Evolutionary conservation across 805 yeast species (phyloP), one percentile per base, ranked within the genome.

Genomic region (Yarrowia porcina): DNA sequence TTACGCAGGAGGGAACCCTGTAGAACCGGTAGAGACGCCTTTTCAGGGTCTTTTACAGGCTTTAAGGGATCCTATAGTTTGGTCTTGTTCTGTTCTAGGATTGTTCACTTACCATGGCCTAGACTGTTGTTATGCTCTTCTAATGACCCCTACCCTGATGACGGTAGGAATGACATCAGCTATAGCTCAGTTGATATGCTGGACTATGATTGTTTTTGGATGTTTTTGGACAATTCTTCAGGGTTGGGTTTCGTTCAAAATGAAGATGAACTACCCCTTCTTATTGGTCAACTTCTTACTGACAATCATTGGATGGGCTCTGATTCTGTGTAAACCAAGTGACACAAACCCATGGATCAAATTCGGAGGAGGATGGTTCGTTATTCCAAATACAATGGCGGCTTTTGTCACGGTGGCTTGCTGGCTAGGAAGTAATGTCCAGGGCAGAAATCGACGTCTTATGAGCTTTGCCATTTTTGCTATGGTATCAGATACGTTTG

Each of bases 281-380:
- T 3, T 44, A 15, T 4, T 44, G 15, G 27, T 17, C 11, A 44
- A 44, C 18, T 27, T 11, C 21, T n/a, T 44, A 2, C 12, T 44
- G 6, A 17, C n/a, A 2, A 44, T 44, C 23, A 44, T 44, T 17
- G 49, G 49, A n/a, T 44, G 49, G 49, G 49, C 49, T 2, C 21
- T 44, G 6, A 44, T 44, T 27, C 33, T 44, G 23, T 44, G 49
- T 10, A 27, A 17, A 17, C 49, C 49, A 3, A 21, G 49, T 1
- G 49, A 44, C 33, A 9, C 33, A 27, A 44, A 44, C 23, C 49
- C 35, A 4, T 44, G 33, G 23, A 44, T 44, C 21, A 44, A 44
- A 17, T 44, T 44, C 17, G 49, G 49, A 44, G 49, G 49, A 27
- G 49, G 49, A 20, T 44, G 49, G 49, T 44, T 44, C 27, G 49